phyloP scores from a whole-genome alignment of 495 filamentous ascomycete genomes.

The Sabuloglossum arenarium region DNA sequence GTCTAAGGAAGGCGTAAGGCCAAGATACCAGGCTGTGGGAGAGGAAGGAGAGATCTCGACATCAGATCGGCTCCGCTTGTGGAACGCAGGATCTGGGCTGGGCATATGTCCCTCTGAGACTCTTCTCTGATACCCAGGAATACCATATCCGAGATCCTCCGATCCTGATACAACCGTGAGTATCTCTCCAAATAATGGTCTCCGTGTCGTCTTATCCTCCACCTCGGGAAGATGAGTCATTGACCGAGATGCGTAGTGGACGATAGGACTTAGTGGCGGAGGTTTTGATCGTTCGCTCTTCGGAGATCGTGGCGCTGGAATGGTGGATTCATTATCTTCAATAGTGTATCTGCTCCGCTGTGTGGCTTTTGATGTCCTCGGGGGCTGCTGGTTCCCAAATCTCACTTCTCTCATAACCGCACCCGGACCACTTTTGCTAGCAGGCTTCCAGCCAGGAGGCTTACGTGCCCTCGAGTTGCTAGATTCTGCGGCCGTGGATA shows the following conservation, averaged over 20 bases:
- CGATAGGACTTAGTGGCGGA: constrained; percentile 3
- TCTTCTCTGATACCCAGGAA: not conserved
- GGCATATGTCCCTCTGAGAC: constrained; percentile 21
- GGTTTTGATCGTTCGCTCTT: constrained; percentile 4
- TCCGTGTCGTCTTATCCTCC: constrained; percentile 10
- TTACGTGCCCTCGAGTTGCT: not conserved
- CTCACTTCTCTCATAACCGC: not conserved
- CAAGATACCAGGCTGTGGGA: constrained; percentile 34
- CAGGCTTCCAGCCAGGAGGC: not conserved
- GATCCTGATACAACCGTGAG: constrained; percentile 7
- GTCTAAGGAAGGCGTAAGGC: constrained; percentile 25
- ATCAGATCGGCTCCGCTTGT: constrained; percentile 18
- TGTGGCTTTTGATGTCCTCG: not conserved
- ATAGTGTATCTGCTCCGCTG: not conserved
- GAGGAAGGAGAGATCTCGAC: constrained; percentile 26
- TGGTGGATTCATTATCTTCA: constrained; percentile 2
- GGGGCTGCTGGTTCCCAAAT: not conserved
- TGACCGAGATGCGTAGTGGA: constrained; percentile 12
- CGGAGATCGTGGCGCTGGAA: constrained; percentile 5
- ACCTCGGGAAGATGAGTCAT: constrained; percentile 11
- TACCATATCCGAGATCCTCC: constrained; percentile 24
- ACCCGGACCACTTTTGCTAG: not conserved
- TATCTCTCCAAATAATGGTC: constrained; percentile 31
- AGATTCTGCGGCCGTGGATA: not conserved
- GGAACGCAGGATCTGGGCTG: constrained; percentile 29